Percentiles rank a stretch among this genome's conserved stretches.
Evolutionary conservation across 768 basidiomycete species (phyloP).

Genomic region (Cyathus striatus): DNA sequence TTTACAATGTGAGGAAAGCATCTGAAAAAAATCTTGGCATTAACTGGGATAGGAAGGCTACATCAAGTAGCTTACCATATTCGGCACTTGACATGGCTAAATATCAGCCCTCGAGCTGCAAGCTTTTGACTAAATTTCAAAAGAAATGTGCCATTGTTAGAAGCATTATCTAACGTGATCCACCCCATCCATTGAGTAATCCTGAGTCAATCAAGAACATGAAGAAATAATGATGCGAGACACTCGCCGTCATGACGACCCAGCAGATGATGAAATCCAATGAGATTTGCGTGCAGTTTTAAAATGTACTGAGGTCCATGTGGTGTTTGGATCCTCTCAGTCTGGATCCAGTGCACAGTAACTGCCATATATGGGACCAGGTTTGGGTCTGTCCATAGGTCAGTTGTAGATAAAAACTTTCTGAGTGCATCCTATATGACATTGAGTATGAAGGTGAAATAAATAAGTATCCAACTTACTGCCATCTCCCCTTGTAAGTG

Average conservation of each 20-base stretch:
- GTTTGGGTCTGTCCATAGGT: background rate
- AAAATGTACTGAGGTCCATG: background rate
- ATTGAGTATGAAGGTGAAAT: background rate
- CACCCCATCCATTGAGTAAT: background rate
- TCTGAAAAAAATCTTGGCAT: too few relatives aligned
- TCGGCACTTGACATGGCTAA: background rate
- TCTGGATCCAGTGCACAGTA: background rate
- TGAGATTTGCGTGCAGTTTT: background rate
- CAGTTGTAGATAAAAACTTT: background rate
- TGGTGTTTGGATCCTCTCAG: background rate
- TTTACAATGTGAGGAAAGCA: background rate
- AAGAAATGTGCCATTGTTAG: background rate
- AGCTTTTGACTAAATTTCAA: background rate
- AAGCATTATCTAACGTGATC: background rate
- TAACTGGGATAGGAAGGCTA: background rate
- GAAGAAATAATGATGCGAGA: background rate
- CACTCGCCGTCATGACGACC: background rate
- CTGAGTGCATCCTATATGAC: background rate
- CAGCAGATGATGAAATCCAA: background rate
- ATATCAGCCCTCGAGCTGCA: background rate
- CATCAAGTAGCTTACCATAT: background rate
- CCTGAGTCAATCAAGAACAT: background rate
- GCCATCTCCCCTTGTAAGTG: background rate
- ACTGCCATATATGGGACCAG: background rate
- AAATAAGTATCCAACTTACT: background rate